These are phyloP conservation scores for Silene conica DNA, from an alignment of 148 eudicot species.

Conservation along the genomic window DNA sequence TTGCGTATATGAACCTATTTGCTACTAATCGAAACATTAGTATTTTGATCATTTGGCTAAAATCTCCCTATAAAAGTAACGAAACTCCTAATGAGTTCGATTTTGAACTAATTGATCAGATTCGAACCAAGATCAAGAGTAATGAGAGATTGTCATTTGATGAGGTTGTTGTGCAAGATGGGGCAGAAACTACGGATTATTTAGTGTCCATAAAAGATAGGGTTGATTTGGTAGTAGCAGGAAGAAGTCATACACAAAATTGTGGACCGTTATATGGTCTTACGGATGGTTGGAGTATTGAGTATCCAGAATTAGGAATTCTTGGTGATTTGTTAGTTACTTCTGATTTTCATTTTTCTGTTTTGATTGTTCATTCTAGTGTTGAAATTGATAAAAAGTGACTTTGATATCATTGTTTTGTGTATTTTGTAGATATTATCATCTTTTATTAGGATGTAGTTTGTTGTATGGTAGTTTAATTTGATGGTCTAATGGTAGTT, in stretches of 20 bases:
- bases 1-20: constrained; percentile 29
- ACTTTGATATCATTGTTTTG: not conserved
- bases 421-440: too few species aligned
- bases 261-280: constrained; percentile 22
- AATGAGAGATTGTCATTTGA: constrained; percentile 9
- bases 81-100: not conserved
- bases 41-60: constrained; percentile 23
- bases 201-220: constrained; percentile 21
- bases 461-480: too few species aligned
- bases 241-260: constrained; percentile 28
- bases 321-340: constrained; percentile 33
- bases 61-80: not conserved
- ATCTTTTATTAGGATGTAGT: too few species aligned
- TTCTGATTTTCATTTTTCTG: constrained; percentile 26
- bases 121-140: constrained; percentile 1
- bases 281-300: constrained; percentile 25
- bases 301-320: constrained; percentile 36
- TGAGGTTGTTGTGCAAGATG: constrained; percentile 27
- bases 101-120: constrained; percentile 16
- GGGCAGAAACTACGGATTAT: constrained; percentile 24
- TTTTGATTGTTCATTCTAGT: constrained; percentile 31
- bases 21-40: constrained; percentile 27
- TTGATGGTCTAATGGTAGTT: too few species aligned
- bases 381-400: not conserved
- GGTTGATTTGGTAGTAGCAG: constrained; percentile 30